These are phyloP conservation scores for Dictyostelium firmibasis DNA, from an alignment of 78 protist genomes.

Conservation along the genomic window DNA sequence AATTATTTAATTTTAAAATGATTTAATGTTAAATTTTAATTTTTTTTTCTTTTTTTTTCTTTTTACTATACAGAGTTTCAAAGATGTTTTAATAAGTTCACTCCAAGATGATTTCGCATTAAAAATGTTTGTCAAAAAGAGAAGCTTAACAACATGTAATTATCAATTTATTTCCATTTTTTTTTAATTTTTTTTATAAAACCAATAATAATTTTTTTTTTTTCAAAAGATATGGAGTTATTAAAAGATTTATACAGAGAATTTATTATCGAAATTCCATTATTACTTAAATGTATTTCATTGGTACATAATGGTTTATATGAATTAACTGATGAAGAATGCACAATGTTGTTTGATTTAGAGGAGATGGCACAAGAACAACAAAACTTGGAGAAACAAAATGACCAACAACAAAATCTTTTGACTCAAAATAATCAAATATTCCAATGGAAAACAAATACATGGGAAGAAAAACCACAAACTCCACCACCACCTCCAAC, in stretches of 20 bases:
- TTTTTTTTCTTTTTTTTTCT: neutral
- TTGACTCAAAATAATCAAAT: constrained; percentile 11
- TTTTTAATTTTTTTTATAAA: neutral
- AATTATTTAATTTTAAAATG: neutral
- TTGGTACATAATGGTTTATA: constrained; percentile 57
- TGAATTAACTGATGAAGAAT: constrained; percentile 64
- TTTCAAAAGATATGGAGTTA: constrained; percentile 32
- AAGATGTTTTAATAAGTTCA: constrained; percentile 46
- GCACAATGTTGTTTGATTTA: constrained; percentile 39
- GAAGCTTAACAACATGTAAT: constrained; percentile 30
- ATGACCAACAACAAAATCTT: constrained; percentile 2
- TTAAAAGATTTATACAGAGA: constrained; percentile 75
- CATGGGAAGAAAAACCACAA: constrained; percentile 70
- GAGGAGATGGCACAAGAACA: constrained; percentile 75
- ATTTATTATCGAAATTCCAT: constrained; percentile 69
- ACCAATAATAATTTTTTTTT: too few relatives aligned
- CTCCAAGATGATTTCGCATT: constrained; percentile 71
- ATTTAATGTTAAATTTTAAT: too few relatives aligned
- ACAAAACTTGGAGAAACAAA: constrained; percentile 15
- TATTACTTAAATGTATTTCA: constrained; percentile 50
- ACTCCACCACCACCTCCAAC: constrained; percentile 66
- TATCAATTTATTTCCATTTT: neutral
- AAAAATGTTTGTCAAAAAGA: constrained; percentile 64
- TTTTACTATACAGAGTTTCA: neutral
- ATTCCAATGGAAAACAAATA: constrained; percentile 69